Evolutionary conservation across 1,284 basidiomycete genomes (phyloP).

Genomic region (Inonotus hispidus): DNA sequence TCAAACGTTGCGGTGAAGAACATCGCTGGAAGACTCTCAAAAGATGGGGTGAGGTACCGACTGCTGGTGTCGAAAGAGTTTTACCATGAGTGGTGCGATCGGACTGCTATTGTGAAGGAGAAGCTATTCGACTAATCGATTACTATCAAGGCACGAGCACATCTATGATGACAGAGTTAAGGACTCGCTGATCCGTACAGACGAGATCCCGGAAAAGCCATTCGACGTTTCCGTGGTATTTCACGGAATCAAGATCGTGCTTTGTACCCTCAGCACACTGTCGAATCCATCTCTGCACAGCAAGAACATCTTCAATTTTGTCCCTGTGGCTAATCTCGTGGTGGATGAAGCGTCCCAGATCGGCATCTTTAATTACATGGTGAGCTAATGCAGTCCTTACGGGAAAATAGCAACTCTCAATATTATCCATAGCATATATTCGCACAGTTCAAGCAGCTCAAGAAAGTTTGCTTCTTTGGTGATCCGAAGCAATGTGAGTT

Average conservation of each 20-base stretch:
- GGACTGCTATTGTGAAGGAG: not conserved
- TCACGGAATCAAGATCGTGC: slow-evolving; percentile 29
- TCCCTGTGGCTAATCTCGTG: slow-evolving; percentile 37
- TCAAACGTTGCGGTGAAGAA: slow-evolving; percentile 45
- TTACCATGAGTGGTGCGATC: slow-evolving; percentile 39
- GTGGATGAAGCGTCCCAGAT: slow-evolving; percentile 49
- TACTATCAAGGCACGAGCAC: slow-evolving; percentile 40
- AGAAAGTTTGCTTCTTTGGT: slow-evolving; percentile 41
- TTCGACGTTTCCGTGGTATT: slow-evolving; percentile 24
- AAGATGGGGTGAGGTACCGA: slow-evolving; percentile 35
- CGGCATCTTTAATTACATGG: slow-evolving; percentile 39
- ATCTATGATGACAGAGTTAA: slow-evolving; percentile 33
- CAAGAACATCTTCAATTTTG: slow-evolving; percentile 29
- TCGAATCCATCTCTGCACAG: slow-evolving; percentile 34
- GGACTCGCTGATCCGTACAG: slow-evolving; percentile 33
- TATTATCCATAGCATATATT: slow-evolving; percentile 31
- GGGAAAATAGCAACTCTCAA: not conserved
- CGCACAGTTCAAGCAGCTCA: slow-evolving; percentile 28
- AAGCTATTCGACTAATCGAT: not conserved
- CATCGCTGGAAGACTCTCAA: slow-evolving; percentile 37
- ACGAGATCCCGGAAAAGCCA: slow-evolving; percentile 28
- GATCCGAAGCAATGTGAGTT: slow-evolving; percentile 42
- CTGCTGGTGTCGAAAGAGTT: slow-evolving; percentile 46
- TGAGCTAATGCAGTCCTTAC: slow-evolving; percentile 20
- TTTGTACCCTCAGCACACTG: slow-evolving; percentile 41